phyloP scores from a whole-genome alignment of 2,329 filamentous ascomycete species.

The Emergomyces orientalis region DNA sequence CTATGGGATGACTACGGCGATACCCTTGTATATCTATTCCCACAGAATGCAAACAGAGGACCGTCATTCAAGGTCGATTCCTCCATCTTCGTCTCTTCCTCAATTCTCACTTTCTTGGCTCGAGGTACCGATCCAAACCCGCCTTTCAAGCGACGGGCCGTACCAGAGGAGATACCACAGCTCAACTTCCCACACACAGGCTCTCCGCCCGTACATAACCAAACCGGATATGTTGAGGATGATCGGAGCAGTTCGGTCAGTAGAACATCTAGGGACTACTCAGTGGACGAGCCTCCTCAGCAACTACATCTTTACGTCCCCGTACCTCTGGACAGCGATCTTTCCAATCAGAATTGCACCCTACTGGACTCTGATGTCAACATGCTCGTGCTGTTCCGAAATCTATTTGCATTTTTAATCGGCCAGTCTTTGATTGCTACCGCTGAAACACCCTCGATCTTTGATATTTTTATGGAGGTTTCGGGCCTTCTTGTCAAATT shows the following conservation, averaged over 20 bases:
- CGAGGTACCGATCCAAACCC: slow-evolving; percentile 39
- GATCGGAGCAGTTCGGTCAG: slow-evolving; percentile 39
- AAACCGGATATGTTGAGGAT: slow-evolving; percentile 21
- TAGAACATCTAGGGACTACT: slow-evolving; percentile 39
- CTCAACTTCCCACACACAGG: slow-evolving; percentile 22
- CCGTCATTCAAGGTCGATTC: slow-evolving; percentile 55
- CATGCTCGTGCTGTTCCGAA: slow-evolving; percentile 50
- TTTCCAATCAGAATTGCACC: slow-evolving; percentile 27
- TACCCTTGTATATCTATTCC: slow-evolving; percentile 54
- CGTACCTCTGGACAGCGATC: slow-evolving; percentile 46
- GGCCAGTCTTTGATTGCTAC: slow-evolving; percentile 54
- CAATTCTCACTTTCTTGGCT: slow-evolving; percentile 46
- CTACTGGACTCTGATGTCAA: slow-evolving; percentile 44
- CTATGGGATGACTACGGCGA: slow-evolving; percentile 56
- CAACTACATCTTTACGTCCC: slow-evolving; percentile 52
- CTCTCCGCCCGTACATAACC: slow-evolving; percentile 22
- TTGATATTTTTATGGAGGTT: slow-evolving; percentile 54
- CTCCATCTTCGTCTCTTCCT: slow-evolving; percentile 48
- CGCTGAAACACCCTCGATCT: slow-evolving; percentile 45
- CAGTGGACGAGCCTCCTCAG: slow-evolving; percentile 38
- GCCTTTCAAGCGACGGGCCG: slow-evolving; percentile 28
- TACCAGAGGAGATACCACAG: slow-evolving; percentile 19
- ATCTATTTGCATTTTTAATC: slow-evolving; percentile 55
- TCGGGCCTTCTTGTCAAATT: slow-evolving; percentile 48
- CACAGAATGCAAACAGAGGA: slow-evolving; percentile 46